Evolutionary conservation across 1,139 yeast species (phyloP), one percentile per base, ranked within the genome.

Genomic region (Candida labiduridarum): DNA sequence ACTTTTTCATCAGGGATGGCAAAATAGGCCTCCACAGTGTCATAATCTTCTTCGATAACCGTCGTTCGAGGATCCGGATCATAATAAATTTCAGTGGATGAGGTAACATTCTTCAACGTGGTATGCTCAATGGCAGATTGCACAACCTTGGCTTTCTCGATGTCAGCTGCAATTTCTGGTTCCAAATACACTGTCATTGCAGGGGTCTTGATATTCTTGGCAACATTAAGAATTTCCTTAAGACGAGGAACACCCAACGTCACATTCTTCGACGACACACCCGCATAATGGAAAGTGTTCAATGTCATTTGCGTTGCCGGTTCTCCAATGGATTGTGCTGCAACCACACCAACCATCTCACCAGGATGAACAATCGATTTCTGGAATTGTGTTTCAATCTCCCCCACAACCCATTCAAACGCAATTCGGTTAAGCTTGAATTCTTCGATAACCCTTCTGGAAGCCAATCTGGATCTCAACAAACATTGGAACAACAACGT

Each of bases 271-370:
- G 98, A 92, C 39, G 98, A 94, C 55, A 95, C 99, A 88, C 99
- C 99, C 30, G 99, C 99, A 79, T 92, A 95, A 79, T 95, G 99
- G 96, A 95, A 95, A 61, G 99, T 94, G 68, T 94, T 94, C 74
- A 94, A 82, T 0, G 99, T 94, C 99, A 94, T 94, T 74, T 94
- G 99, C 27, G 99, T 94, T 27, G 99, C 99, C 47, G 99, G 99
- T 71, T 94, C 99, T 78, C 99, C 99, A 76, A 94, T 94, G 44
- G 97, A 91, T 76, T 94, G 99, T 1, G 99, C 99, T 99, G 96
- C 99, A 25, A 44, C 34, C 14, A 44, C 46, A 78, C 99, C 99
- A 52, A 95, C 99, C 99, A 94, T 94, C 70, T 94, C 99, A 79
- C 99, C 99, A 10, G 99, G 97, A 59, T 95, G 95, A 46, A 92